phyloP scores from a whole-genome alignment of 2,329 filamentous ascomycete genomes.

The Chalaropsis thielavioides region DNA sequence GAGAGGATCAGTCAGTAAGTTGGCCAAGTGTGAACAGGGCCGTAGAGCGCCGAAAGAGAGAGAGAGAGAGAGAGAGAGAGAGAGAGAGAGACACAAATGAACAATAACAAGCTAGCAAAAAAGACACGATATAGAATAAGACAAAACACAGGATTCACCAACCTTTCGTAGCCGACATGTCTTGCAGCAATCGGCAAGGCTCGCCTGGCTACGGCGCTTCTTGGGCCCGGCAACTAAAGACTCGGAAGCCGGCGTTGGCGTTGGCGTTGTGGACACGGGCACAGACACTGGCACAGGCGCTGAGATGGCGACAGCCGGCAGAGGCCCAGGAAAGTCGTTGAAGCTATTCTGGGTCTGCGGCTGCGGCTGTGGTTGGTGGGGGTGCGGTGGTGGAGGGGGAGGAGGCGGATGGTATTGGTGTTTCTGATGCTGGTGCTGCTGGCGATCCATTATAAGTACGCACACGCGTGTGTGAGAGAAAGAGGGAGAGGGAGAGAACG shows the following conservation, averaged over 20 bases:
- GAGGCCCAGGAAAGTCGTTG: conserved; percentile 10
- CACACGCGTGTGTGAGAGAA: neutral
- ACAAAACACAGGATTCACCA: conserved; percentile 3
- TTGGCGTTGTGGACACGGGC: neutral
- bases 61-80: no score
- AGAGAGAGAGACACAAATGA: conserved; percentile 6
- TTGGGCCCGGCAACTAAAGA: conserved; percentile 22
- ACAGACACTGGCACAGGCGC: neutral
- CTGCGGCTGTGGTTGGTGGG: no score
- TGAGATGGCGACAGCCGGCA: conserved; percentile 5
- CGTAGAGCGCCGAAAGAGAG: no score
- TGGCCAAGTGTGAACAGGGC: no score
- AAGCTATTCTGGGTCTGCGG: conserved; percentile 6
- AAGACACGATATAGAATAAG: neutral
- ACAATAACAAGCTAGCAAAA: neutral
- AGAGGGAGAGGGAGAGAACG: no score
- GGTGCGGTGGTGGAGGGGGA: no score
- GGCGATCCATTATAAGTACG: neutral
- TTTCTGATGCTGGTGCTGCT: neutral
- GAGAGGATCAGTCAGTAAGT: no score
- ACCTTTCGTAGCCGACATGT: conserved; percentile 29
- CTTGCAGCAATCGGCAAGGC: conserved; percentile 25
- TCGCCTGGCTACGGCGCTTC: conserved; percentile 24
- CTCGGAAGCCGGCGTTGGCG: conserved; percentile 12
- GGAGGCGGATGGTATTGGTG: neutral